Conservation (phyloP, 1,284 basidiomycete species). For the Schizophyllum amplum region DNA sequence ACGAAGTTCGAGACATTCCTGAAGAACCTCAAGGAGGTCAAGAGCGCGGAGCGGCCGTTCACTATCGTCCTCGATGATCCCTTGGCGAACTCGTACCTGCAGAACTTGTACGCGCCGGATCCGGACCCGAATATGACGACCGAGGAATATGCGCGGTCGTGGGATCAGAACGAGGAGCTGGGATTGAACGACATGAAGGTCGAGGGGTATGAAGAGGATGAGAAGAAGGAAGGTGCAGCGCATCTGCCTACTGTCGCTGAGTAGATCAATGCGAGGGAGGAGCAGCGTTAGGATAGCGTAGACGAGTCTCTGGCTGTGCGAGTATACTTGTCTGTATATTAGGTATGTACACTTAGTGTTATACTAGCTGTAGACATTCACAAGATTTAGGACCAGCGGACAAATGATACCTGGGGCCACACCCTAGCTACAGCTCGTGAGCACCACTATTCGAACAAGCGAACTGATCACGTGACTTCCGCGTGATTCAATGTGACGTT, state of each 20-base stretch:
- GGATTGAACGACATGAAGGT: conserved; percentile 97
- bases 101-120: conserved; percentile 91
- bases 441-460: too few relatives aligned
- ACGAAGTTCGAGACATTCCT: conserved; percentile 72
- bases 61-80: conserved; percentile 96
- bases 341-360: too few relatives aligned
- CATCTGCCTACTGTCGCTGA: too few relatives aligned
- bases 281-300: too few relatives aligned
- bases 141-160: conserved; percentile 78
- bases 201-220: conserved; percentile 61
- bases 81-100: conserved; percentile 91
- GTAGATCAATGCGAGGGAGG: not conserved
- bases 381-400: too few relatives aligned
- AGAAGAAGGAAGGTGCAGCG: not conserved
- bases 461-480: too few relatives aligned
- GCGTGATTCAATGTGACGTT: too few relatives aligned
- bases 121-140: conserved; percentile 87
- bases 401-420: too few relatives aligned
- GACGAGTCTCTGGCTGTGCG: too few relatives aligned
- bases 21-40: conserved; percentile 72
- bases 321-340: too few relatives aligned
- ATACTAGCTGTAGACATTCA: too few relatives aligned
- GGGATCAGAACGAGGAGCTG: conserved; percentile 92
- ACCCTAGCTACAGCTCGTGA: too few relatives aligned
- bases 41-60: conserved; percentile 70